phyloP scores from a whole-genome alignment of 2,329 filamentous ascomycete genomes.

The Penicillium sp. region DNA sequence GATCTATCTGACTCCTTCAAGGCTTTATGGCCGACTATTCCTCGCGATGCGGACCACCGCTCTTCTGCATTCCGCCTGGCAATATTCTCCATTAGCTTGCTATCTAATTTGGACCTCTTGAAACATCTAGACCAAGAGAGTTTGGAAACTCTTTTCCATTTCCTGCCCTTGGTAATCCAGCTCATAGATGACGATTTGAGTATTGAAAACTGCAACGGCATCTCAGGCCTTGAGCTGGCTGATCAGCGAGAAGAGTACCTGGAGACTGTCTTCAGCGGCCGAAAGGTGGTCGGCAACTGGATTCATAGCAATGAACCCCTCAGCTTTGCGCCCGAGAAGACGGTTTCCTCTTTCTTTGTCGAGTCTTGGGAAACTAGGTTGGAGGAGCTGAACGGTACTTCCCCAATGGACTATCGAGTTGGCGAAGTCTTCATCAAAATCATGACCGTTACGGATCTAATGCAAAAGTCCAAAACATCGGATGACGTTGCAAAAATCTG shows the following conservation, averaged over 20 bases:
- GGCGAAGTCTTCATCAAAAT: constrained; percentile 44
- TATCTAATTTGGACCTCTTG: constrained; percentile 46
- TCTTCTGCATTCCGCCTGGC: constrained; percentile 74
- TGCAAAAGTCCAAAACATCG: constrained; percentile 26
- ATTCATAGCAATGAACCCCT: constrained; percentile 29
- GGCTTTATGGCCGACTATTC: constrained; percentile 34
- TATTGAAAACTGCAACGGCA: constrained; percentile 54
- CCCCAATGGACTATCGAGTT: constrained; percentile 39
- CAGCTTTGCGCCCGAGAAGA: constrained; percentile 13
- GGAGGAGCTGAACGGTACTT: constrained; percentile 31
- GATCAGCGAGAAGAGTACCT: constrained; percentile 55
- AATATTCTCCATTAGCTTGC: constrained; percentile 63
- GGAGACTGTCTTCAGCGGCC: constrained; percentile 53
- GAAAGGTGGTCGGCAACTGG: constrained; percentile 49
- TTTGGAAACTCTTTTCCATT: constrained; percentile 47
- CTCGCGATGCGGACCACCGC: constrained; percentile 66
- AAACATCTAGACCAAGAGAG: constrained; percentile 33
- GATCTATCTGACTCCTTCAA: constrained; percentile 27
- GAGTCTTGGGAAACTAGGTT: constrained; percentile 38
- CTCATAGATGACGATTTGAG: constrained; percentile 61
- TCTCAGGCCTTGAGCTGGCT: constrained; percentile 50
- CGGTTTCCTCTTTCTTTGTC: constrained; percentile 26
- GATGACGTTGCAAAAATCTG: constrained; percentile 38
- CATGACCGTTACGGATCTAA: constrained; percentile 33
- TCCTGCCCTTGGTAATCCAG: constrained; percentile 55